phyloP scores from a whole-genome alignment of 2,329 filamentous ascomycete genomes.

The Cryoendolithus antarcticus region DNA sequence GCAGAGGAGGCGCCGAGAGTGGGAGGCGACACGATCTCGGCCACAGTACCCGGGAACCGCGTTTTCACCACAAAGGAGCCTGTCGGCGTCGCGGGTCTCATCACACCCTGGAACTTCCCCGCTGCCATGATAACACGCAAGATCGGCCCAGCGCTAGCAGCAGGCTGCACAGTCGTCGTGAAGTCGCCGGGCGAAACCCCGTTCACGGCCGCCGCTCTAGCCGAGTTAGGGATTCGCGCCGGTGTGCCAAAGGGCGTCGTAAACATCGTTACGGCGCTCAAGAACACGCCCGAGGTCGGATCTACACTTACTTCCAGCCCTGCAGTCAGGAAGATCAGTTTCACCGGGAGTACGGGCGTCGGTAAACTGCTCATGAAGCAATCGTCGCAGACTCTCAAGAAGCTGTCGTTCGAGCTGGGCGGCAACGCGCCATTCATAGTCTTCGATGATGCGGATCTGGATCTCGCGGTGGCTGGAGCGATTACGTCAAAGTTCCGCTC shows the following conservation, averaged over 20 bases:
- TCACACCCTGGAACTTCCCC: slow-evolving; percentile 80
- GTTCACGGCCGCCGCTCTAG: slow-evolving; percentile 76
- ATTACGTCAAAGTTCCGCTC: slow-evolving; percentile 85
- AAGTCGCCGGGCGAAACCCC: slow-evolving; percentile 91
- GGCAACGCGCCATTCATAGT: slow-evolving; percentile 95
- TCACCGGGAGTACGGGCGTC: slow-evolving; percentile 64
- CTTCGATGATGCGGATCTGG: slow-evolving; percentile 83
- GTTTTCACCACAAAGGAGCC: slow-evolving; percentile 72
- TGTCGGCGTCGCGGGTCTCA: slow-evolving; percentile 69
- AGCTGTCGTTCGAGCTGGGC: slow-evolving; percentile 78
- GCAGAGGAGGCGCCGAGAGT: slow-evolving; percentile 62
- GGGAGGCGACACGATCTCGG: slow-evolving; percentile 64
- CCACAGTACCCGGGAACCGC: slow-evolving; percentile 58
- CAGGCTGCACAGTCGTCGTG: slow-evolving; percentile 87
- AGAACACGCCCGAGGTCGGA: slow-evolving; percentile 72
- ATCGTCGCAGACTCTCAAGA: slow-evolving; percentile 70
- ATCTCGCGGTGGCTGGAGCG: slow-evolving; percentile 69
- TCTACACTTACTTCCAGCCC: slow-evolving; percentile 63
- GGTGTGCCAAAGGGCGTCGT: slow-evolving; percentile 84
- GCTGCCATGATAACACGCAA: slow-evolving; percentile 37
- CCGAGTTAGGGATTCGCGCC: slow-evolving; percentile 73
- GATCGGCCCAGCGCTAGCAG: slow-evolving; percentile 54
- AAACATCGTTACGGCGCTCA: slow-evolving; percentile 69
- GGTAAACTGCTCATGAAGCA: slow-evolving; percentile 81
- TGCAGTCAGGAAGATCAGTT: slow-evolving; percentile 77